phyloP scores from a whole-genome alignment of 345 rosid genomes.

The Dovyalis caffra region DNA sequence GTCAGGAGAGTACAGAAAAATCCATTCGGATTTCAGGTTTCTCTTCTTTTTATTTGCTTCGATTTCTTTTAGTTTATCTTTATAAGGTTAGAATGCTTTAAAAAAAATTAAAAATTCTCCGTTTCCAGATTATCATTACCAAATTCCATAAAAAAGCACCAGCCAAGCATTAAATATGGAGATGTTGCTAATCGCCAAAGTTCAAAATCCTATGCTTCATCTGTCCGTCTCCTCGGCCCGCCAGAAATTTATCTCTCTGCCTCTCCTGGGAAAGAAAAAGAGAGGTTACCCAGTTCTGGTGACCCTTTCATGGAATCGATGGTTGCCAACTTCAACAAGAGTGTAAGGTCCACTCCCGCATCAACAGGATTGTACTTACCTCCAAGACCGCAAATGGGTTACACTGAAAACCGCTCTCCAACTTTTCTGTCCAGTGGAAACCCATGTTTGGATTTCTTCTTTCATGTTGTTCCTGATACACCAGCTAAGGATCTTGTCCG shows the following conservation, averaged over 20 bases:
- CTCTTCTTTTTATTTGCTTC: too few species aligned
- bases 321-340: not conserved
- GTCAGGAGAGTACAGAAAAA: too few species aligned
- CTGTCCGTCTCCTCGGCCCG: constrained; percentile 15
- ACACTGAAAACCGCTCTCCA: constrained; percentile 12
- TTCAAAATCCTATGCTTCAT: too few species aligned
- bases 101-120: too few species aligned
- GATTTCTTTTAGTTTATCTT: too few species aligned
- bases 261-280: not conserved
- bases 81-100: too few species aligned
- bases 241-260: not conserved
- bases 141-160: too few species aligned
- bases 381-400: not conserved
- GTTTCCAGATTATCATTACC: too few species aligned
- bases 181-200: too few species aligned
- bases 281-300: not conserved
- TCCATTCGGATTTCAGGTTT: too few species aligned
- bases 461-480: constrained; percentile 4
- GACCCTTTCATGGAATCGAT: constrained; percentile 1
- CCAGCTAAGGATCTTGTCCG: not conserved
- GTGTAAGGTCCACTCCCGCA: too few species aligned
- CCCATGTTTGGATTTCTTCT: constrained; percentile 18
- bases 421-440: constrained; percentile 8
- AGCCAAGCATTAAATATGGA: too few species aligned
- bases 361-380: not conserved